These are phyloP conservation scores for Passiflora organensis DNA, from an alignment of 345 rosid species.

Conservation along the genomic window DNA sequence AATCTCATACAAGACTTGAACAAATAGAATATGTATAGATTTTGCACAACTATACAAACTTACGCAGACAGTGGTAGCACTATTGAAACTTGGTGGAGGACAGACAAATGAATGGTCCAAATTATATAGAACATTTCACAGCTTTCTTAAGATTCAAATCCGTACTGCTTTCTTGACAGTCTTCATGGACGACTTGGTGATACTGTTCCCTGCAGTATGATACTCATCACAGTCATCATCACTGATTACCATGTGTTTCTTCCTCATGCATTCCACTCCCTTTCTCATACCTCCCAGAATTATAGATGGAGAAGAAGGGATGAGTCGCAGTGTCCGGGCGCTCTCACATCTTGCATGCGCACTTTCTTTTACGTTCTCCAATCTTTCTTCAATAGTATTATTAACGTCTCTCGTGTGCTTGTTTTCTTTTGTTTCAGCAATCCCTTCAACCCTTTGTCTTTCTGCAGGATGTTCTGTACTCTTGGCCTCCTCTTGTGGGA, in stretches of 20 bases:
- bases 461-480: conserved; percentile 6
- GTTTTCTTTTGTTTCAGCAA: conserved; percentile 14
- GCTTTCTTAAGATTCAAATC: conserved; percentile 15
- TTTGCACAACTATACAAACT: conserved; percentile 29
- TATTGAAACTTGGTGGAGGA: neutral
- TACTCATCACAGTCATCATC: conserved; percentile 50
- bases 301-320: conserved; percentile 90
- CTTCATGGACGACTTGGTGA: conserved; percentile 71
- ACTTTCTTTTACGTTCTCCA: conserved; percentile 44
- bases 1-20: conserved; percentile 11
- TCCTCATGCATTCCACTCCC: conserved; percentile 79
- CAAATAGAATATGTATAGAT: neutral
- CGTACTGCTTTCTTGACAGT: conserved; percentile 66
- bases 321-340: conserved; percentile 64
- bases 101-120: neutral
- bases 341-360: conserved; percentile 65
- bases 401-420: conserved; percentile 5
- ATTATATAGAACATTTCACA: conserved; percentile 4
- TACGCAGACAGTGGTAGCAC: conserved; percentile 12
- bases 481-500: conserved; percentile 41
- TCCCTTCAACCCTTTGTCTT: conserved; percentile 21
- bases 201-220: conserved; percentile 45
- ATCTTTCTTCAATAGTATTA: conserved; percentile 16
- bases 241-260: conserved; percentile 55
- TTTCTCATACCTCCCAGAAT: conserved; percentile 68